Evolutionary conservation across 1,284 basidiomycete genomes (phyloP), one percentile per base, ranked within the genome.

Genomic region (Ganoderma boninense): DNA sequence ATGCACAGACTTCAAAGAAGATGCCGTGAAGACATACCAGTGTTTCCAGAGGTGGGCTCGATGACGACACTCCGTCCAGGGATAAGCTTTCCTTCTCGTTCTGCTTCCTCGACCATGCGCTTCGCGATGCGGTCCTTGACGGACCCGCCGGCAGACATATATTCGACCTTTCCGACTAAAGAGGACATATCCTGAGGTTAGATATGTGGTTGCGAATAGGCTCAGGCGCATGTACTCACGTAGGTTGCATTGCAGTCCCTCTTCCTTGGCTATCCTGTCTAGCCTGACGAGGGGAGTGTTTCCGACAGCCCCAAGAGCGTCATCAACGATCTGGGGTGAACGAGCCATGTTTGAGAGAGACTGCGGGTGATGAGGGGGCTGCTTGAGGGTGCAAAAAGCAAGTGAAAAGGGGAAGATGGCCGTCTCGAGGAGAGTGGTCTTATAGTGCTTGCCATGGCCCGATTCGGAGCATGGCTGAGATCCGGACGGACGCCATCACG

Each of bases 101-200:
- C 97, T 7, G 97, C 97, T 32, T 92, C 89, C 75, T 96, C 92
- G 2, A 99, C 90, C 97, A 99, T 99, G n/a, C 95, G 91, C 81
- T 97, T 97, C 32, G 96, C 96, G 72, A 98, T 98, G 70, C 97
- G 87, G 80, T 99, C 97, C 84, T 99, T 99, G 73, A 98, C 93
- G 4, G 94, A 96, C 1, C 97, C 97, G 14, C 97, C 97, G 2
- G 91, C 92, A 32, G 96, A 97, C 78, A 95, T 90, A 81, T 90
- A 98, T 78, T 99, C 97, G 61, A 94, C 87, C 82, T 98, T 98
- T 40, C 88, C 97, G 78, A 98, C 94, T 96, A 71, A 56, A 4
- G 11, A 42, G 32, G 38, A 42, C 46, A 32, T 20, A 26, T 14
- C 4, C 8, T 26, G n/a, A 56, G 52, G 14, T 56, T 38, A 42